phyloP scores from a whole-genome alignment of 306 rosid genomes.

The Mimosa pudica region DNA sequence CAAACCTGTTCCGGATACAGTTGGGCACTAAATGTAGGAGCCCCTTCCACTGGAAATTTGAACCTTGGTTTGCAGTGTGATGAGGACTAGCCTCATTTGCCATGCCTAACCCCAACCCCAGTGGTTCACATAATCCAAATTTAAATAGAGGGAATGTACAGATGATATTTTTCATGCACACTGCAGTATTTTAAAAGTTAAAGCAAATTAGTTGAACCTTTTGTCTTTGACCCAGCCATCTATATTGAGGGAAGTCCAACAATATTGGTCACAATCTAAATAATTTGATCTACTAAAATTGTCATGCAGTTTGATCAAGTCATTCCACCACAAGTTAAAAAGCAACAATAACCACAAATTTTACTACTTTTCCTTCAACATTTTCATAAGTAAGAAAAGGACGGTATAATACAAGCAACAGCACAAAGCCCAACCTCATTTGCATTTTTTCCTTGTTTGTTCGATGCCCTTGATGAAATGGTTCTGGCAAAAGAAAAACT shows the following conservation, averaged over 20 bases:
- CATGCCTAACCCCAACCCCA: too few relatives aligned
- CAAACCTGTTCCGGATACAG: too few relatives aligned
- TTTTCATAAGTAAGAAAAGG: background rate
- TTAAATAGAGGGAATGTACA: background rate
- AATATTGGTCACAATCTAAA: background rate
- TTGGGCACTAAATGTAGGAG: too few relatives aligned
- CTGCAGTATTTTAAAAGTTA: background rate
- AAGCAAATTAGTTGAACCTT: background rate
- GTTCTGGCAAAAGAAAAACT: constrained; percentile 38
- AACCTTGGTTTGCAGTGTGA: too few relatives aligned
- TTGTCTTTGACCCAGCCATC: background rate
- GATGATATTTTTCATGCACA: background rate
- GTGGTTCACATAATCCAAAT: background rate
- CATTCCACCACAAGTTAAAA: background rate
- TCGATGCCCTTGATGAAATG: constrained; percentile 60
- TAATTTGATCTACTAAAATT: background rate
- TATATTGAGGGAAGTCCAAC: background rate
- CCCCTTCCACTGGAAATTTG: too few relatives aligned
- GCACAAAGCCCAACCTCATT: constrained; percentile 36
- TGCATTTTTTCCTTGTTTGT: constrained; percentile 38
- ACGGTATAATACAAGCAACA: background rate
- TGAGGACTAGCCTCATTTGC: too few relatives aligned
- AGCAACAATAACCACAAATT: background rate
- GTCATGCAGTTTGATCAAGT: background rate
- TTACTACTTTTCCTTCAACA: background rate